Conservation (phyloP, 2,329 filamentous ascomycete species). For the Drechslerella dactyloides region DNA sequence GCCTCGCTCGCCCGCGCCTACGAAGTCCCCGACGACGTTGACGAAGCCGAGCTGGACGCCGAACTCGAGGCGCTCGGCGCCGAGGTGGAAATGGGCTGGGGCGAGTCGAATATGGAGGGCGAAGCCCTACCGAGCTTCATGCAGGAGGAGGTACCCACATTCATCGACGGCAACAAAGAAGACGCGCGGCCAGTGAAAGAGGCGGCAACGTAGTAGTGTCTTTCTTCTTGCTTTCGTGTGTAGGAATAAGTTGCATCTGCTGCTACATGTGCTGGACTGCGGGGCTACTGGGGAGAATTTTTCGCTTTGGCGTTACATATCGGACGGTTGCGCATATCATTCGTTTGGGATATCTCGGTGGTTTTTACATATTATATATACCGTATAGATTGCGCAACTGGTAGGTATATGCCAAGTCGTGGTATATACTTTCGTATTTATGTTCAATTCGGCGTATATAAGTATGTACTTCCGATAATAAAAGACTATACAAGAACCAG, state of each 20-base stretch:
- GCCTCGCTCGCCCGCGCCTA: slow-evolving; percentile 90
- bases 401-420: slow-evolving; percentile 6
- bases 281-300: slow-evolving; percentile 6
- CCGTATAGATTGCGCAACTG: neutral
- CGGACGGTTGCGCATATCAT: slow-evolving; percentile 3
- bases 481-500: slow-evolving; percentile 43
- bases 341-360: neutral
- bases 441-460: slow-evolving; percentile 18
- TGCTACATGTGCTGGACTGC: neutral
- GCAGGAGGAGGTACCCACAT: slow-evolving; percentile 84
- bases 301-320: slow-evolving; percentile 32
- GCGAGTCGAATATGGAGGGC: slow-evolving; percentile 63
- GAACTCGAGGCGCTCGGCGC: slow-evolving; percentile 93
- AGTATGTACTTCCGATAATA: slow-evolving; percentile 10
- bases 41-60: slow-evolving; percentile 93
- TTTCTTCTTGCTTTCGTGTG: neutral
- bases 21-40: slow-evolving; percentile 94
- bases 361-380: neutral
- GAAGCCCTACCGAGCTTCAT: slow-evolving; percentile 80
- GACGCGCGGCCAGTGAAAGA: slow-evolving; percentile 79
- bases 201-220: slow-evolving; percentile 62
- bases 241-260: neutral
- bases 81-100: slow-evolving; percentile 85
- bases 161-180: slow-evolving; percentile 89
- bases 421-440: slow-evolving; percentile 17